A percentile compares a stretch with the other conserved stretches of the same genome.
Conservation (phyloP, 345 rosid species). For the Iberis pinnata region DNA sequence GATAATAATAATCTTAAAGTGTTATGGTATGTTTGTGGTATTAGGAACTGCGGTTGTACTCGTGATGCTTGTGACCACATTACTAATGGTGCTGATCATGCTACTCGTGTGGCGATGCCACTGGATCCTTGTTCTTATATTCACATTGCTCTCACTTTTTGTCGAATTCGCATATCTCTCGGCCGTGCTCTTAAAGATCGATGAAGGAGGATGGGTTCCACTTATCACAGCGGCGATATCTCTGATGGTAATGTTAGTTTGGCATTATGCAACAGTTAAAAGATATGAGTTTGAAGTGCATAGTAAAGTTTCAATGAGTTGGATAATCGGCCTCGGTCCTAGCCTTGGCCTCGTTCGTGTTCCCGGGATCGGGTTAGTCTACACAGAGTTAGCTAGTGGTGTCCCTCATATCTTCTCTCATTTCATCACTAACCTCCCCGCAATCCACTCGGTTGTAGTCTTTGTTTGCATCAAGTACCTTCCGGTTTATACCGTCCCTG, state of each 20-base stretch:
- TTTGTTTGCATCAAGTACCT: conserved; percentile 74
- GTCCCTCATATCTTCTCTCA: conserved; percentile 85
- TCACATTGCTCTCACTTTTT: conserved; percentile 45
- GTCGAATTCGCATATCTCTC: conserved; percentile 61
- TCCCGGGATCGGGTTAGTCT: conserved; percentile 74
- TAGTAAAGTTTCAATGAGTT: conserved; percentile 70
- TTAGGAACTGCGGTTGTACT: conserved; percentile 70
- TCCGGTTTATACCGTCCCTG: conserved; percentile 73
- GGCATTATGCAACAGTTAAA: conserved; percentile 73
- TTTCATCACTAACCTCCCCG: conserved; percentile 76
- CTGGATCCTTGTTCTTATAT: conserved; percentile 56
- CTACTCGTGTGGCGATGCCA: conserved; percentile 76
- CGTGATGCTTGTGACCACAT: conserved; percentile 71
- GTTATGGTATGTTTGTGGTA: conserved; percentile 10
- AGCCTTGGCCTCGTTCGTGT: conserved; percentile 87
- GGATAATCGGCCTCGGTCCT: conserved; percentile 86
- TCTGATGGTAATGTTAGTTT: conserved; percentile 55
- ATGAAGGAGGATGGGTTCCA: conserved; percentile 86
- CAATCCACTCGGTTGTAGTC: conserved; percentile 68
- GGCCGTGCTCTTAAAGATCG: conserved; percentile 57
- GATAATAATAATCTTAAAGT: too few species aligned
- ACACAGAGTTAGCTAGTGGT: conserved; percentile 74
- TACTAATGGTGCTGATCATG: conserved; percentile 63
- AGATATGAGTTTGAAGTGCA: conserved; percentile 75
- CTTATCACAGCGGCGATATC: conserved; percentile 58